Base-by-base conservation (phyloP, 768 basidiomycete species). In the Russula sp. region DNA sequence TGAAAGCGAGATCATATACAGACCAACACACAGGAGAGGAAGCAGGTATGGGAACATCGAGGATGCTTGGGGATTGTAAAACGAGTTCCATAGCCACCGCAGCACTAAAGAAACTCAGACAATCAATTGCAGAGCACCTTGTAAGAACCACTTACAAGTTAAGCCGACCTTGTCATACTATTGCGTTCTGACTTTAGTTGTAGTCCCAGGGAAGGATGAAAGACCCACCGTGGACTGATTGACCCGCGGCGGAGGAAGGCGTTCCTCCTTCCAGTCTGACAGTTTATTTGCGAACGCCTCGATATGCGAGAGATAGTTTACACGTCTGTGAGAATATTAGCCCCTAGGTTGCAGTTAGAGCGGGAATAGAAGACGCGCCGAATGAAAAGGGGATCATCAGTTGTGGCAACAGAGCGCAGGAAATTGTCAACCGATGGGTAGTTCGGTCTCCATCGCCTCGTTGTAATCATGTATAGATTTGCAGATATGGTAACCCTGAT, bases 111-210 rank as follows among this genome's bases (percentile, higher is more conserved):
- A 48, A 67, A 59, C 32, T 71, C 60, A 53, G 46, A 62, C 18
- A 9, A 40, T 59, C 60, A 58, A 62, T 26, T 50, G 65, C 40
- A 10, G 10, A 20, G 58, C 22, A 57, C 30, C 28, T 30, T 57
- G 22, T 50, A 28, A 30, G 51, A 53, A 67, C 30, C 46, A 75
- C 84, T 73, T 76, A 92, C 91, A 77, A n/a, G 92, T 90, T 61
- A 92, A 76, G 2, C 90, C 91, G 65, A 92, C 84, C 78, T 91
- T 93, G 76, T 96, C 94, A 73, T 94, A 94, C 81, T 90, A 68
- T 24, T 64, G 55, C 53, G 46, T 48, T 52, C 40, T 65, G 58
- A 22, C 22, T 52, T 68, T 55, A 70, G 40, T 59, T 28, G 42
- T 42, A 14, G 38, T 28, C 55, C 26, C 34, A 44, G 48, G n/a